These are phyloP conservation scores for Lachnellula willkommii DNA, from an alignment of 2,329 filamentous ascomycete species.

Conservation along the genomic window DNA sequence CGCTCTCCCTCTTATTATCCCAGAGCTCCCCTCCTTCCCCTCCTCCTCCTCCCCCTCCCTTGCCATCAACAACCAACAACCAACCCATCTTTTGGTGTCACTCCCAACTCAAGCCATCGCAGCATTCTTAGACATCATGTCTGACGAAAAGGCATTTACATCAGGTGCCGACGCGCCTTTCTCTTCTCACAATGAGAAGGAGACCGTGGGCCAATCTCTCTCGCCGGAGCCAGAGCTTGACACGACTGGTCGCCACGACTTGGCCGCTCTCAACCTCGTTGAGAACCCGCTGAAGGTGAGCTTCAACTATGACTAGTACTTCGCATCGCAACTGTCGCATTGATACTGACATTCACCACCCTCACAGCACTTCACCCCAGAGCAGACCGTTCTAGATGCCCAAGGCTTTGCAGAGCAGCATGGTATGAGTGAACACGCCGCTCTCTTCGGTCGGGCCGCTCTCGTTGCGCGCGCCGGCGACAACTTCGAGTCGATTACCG, in stretches of 20 bases:
- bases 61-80: no score
- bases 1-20: no score
- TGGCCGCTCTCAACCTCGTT: slow-evolving; percentile 20
- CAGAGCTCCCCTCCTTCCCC: no score
- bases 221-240: no score
- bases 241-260: not conserved
- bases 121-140: no score
- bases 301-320: slow-evolving; percentile 16
- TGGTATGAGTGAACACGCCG: slow-evolving; percentile 51
- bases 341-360: slow-evolving; percentile 23
- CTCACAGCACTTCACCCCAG: slow-evolving; percentile 37
- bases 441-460: slow-evolving; percentile 57
- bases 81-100: no score
- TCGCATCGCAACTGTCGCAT: slow-evolving; percentile 22
- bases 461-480: slow-evolving; percentile 36
- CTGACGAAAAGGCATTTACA: no score
- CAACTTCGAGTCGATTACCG: slow-evolving; percentile 13
- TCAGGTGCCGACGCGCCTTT: no score
- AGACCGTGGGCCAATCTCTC: no score
- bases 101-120: no score
- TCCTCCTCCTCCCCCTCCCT: no score
- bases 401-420: slow-evolving; percentile 54
- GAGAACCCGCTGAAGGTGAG: slow-evolving; percentile 24
- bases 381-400: slow-evolving; percentile 39
- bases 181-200: no score